Percentiles rank a stretch among this genome's conserved stretches.
These are phyloP conservation scores for Inga oerstediana DNA, from an alignment of 306 rosid genomes.

Conservation along the genomic window DNA sequence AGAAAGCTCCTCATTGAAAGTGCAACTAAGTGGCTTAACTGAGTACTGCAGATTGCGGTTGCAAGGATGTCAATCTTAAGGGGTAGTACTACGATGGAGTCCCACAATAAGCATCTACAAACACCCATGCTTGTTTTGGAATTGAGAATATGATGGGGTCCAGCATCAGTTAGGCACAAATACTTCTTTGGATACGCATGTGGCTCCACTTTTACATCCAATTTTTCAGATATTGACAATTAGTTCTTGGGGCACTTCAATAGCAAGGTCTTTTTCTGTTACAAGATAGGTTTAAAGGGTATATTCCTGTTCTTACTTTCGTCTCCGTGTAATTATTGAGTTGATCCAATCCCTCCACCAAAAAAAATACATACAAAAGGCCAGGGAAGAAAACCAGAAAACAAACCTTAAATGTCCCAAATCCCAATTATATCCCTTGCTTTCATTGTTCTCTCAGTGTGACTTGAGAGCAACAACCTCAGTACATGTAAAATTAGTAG, in stretches of 20 bases:
- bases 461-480: slow-evolving; percentile 26
- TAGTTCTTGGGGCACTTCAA: no score
- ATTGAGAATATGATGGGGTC: background rate
- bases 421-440: slow-evolving; percentile 2
- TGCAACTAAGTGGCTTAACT: background rate
- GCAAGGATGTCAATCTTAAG: background rate
- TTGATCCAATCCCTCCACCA: background rate
- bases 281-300: background rate
- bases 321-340: background rate
- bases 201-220: background rate
- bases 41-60: background rate
- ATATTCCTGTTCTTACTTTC: background rate
- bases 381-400: background rate
- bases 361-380: background rate
- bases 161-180: background rate
- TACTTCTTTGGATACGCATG: background rate
- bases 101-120: background rate
- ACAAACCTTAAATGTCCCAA: background rate
- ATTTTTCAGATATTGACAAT: background rate
- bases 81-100: background rate
- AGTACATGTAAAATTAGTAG: slow-evolving; percentile 17
- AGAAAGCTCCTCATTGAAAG: background rate
- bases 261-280: no score
- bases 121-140: background rate
- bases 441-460: slow-evolving; percentile 16